Base-by-base conservation (phyloP, 176 grass and related monocot genomes). In the Ensete glaucum region DNA sequence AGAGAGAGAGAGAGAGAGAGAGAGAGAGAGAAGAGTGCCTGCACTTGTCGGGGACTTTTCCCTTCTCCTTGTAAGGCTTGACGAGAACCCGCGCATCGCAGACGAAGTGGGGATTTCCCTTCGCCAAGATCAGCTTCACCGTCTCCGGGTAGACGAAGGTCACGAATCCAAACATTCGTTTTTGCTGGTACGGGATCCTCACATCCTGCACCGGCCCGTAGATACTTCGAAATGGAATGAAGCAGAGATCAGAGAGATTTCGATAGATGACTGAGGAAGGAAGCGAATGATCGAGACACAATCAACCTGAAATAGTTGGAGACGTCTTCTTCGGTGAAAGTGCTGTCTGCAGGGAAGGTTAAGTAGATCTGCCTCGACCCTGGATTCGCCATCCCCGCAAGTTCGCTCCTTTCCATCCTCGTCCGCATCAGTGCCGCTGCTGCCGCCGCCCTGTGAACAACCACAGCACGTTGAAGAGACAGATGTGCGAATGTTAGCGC, bases 91-190 rank as follows among this genome's bases (percentile, higher is more conserved):
- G 85, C 0, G 93, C 89, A 74, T 96, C 90, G 73, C 93, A 96
- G n/a, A 96, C 91, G 79, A 96, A 96, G 58, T 96, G 93, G 2
- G 93, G 93, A 72, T 96, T 96, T 23, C 93, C 93, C 72, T 96
- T 96, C 9, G 89, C 90, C 51, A 96, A 78, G 76, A 96, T 96
- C 53, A 96, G 79, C 83, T 86, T 90, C 81, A 96, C 90, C 2
- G 93, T 96, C 66, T 96, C 93, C 1, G 89, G 87, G 72, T 93
- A 98, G 59, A 98, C 84, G 76, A 98, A 98, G 77, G 95, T 98
- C 72, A 98, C 95, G 75, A 98, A 98, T 2, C 95, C 95, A 69
- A 98, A 98, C 95, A 98, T 98, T 54, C 95, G 80, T 87, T 98
- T 98, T 79, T 93, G 95, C 84, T 98, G 95, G 82, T 91, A 98